Conservation (phyloP, 257 asterid species). For the Ilex aquifolium region DNA sequence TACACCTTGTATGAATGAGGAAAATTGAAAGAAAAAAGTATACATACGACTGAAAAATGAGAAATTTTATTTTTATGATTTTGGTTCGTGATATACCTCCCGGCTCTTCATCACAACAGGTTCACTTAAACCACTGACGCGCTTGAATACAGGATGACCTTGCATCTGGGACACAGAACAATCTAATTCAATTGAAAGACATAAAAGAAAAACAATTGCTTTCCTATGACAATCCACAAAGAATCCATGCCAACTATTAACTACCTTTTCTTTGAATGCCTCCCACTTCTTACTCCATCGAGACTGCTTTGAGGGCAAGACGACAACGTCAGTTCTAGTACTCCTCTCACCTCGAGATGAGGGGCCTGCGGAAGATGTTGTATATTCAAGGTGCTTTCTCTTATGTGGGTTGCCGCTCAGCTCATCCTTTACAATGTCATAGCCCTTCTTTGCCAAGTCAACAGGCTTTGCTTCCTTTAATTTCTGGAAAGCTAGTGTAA, state of each 20-base stretch:
- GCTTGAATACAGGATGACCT: slow-evolving; percentile 63
- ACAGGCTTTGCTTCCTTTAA: slow-evolving; percentile 77
- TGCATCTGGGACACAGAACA: slow-evolving; percentile 51
- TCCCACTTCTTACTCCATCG: slow-evolving; percentile 84
- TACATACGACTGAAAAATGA: neutral
- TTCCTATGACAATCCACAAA: neutral
- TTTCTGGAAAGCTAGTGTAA: slow-evolving; percentile 59
- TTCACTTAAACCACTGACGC: slow-evolving; percentile 61
- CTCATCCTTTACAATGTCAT: slow-evolving; percentile 68
- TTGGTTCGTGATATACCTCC: slow-evolving; percentile 51
- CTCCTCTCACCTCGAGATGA: slow-evolving; percentile 61
- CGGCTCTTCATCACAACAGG: slow-evolving; percentile 80
- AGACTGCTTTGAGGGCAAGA: slow-evolving; percentile 67
- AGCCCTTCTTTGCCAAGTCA: slow-evolving; percentile 80
- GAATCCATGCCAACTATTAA: neutral
- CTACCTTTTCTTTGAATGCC: slow-evolving; percentile 71
- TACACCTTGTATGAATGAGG: neutral
- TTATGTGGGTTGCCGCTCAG: slow-evolving; percentile 68
- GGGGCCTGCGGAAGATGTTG: slow-evolving; percentile 37
- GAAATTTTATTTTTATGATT: neutral
- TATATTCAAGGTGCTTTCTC: slow-evolving; percentile 75
- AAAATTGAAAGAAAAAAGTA: slow-evolving; percentile 6
- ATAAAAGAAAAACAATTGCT: slow-evolving; percentile 4
- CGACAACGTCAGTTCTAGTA: slow-evolving; percentile 68
- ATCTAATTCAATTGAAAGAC: neutral